Base-by-base conservation (phyloP, 441 rosid genomes). In the Populus hybrid region DNA sequence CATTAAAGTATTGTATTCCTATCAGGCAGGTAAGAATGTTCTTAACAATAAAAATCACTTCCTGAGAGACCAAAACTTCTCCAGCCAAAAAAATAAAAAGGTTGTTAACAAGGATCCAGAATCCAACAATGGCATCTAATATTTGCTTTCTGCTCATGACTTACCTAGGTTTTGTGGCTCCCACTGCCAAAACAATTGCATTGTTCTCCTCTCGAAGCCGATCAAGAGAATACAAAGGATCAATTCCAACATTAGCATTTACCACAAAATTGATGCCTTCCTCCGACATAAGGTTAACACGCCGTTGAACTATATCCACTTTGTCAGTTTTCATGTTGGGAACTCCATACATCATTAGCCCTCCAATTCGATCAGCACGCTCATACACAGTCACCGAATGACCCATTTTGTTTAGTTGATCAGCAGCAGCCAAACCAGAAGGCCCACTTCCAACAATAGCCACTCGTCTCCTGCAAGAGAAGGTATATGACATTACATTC, bases 301-400 rank as follows among this genome's bases (percentile, higher is more conserved):
- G 94, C 11, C 99, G 90, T 79, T 95, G 99, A 81, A 97, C 97
- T 12, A 95, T 85, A 84, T 91, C 95, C 59, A 92, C 78, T 87
- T 97, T 97, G 89, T 92, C 99, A 64, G 99, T n/a, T 87, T 97
- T 97, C 99, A 97, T 97, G 92, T 97, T 97, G 40, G 99, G 99
- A 74, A 97, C 99, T 57, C 99, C 99, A 82, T 97, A 97, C 99
- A 97, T 95, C 99, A 97, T 95, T 38, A 97, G 97, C 71, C 99
- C 99, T 71, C 99, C 99, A 78, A 97, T 90, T 81, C 98, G 87
- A 82, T 97, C 99, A 35, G 99, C 85, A 40, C 99, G 98, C 80
- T 97, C 99, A 75, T 92, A 97, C 32, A 97, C 97, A 4, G 98
- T 92, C 57, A 97, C 99, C 18, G 69, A 85, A 89, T 97, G 99